phyloP scores from a whole-genome alignment of 2,329 filamentous ascomycete species.

The Arthrobotrys conoides region DNA sequence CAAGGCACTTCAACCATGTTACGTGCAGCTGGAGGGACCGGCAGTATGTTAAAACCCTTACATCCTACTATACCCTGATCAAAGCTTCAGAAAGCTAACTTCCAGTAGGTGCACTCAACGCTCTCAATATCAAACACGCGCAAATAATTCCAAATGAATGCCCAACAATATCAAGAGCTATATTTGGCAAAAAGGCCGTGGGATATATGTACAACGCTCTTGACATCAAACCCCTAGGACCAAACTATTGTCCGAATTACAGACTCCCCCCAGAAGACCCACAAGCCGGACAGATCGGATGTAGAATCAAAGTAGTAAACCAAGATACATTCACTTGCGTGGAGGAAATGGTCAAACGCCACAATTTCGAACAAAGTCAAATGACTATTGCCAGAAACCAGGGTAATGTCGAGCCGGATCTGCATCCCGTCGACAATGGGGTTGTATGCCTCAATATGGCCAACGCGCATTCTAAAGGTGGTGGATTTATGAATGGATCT shows the following conservation, averaged over 20 bases:
- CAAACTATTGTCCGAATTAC: constrained; percentile 68
- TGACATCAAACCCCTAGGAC: constrained; percentile 66
- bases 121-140: constrained; percentile 6
- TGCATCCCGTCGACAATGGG: constrained; percentile 65
- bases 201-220: constrained; percentile 55
- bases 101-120: constrained; percentile 3
- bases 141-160: constrained; percentile 13
- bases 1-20: constrained; percentile 51
- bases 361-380: constrained; percentile 62
- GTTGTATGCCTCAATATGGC: constrained; percentile 79
- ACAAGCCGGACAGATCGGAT: constrained; percentile 63
- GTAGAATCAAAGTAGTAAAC: constrained; percentile 71
- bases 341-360: constrained; percentile 66
- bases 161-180: constrained; percentile 19
- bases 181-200: constrained; percentile 23
- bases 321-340: constrained; percentile 74
- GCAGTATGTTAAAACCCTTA: constrained; percentile 19
- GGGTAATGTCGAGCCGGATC: constrained; percentile 48
- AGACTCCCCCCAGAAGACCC: constrained; percentile 64
- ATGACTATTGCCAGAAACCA: constrained; percentile 61
- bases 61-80: neutral
- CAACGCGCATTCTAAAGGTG: constrained; percentile 73
- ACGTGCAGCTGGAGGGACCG: constrained; percentile 10
- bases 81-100: constrained; percentile 19
- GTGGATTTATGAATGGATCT: constrained; percentile 75